A percentile compares a stretch with the other conserved stretches of the same genome.
Conservation (phyloP, 192 early-diverging fungal species). For the Coemansia sp. region DNA sequence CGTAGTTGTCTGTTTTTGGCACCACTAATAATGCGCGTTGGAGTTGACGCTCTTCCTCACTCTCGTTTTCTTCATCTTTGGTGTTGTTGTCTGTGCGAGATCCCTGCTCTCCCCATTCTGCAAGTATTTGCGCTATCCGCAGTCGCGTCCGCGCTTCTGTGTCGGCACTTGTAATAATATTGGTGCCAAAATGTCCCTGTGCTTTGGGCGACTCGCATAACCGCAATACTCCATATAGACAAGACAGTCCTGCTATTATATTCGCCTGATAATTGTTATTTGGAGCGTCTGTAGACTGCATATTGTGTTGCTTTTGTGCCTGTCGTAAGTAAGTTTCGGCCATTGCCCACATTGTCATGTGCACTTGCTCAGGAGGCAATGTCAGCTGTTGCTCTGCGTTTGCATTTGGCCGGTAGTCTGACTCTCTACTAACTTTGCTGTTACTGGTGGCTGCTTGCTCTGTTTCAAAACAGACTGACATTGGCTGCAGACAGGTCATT, state of each 20-base stretch:
- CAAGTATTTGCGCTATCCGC: slow-evolving; percentile 39
- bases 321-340: slow-evolving; percentile 39
- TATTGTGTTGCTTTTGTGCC: slow-evolving; percentile 19
- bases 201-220: slow-evolving; percentile 20
- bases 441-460: neutral
- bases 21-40: slow-evolving; percentile 35
- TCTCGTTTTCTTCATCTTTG: neutral
- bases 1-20: slow-evolving; percentile 26
- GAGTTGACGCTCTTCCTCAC: slow-evolving; percentile 36
- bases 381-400: neutral
- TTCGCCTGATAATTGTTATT: slow-evolving; percentile 15
- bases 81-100: neutral
- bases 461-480: neutral
- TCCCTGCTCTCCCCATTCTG: slow-evolving; percentile 22
- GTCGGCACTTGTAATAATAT: slow-evolving; percentile 23
- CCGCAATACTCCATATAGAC: slow-evolving; percentile 34
- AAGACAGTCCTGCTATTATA: slow-evolving; percentile 24
- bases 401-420: neutral
- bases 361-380: slow-evolving; percentile 14
- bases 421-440: neutral
- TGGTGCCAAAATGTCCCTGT: slow-evolving; percentile 11
- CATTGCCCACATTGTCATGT: slow-evolving; percentile 28
- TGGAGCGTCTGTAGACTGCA: neutral
- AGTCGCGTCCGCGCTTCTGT: slow-evolving; percentile 43
- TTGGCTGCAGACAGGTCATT: neutral